These are phyloP conservation scores for Gracilariopsis chorda DNA, from an alignment of 23 red algal genomes.

Conservation along the genomic window DNA sequence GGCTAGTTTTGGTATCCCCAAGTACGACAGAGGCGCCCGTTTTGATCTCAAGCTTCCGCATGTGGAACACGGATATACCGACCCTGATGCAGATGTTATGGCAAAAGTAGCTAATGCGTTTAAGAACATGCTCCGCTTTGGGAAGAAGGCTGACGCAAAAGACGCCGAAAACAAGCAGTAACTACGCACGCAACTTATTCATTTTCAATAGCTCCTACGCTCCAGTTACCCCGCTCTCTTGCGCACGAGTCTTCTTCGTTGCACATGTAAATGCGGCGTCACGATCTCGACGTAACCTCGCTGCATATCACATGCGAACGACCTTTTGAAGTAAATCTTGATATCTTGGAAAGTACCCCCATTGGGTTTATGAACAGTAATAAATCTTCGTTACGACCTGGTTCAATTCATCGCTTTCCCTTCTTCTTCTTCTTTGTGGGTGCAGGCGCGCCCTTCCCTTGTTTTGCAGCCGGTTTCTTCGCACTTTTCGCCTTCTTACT, in stretches of 20 bases:
- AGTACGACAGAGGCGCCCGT: conserved; percentile 81
- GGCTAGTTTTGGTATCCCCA: conserved; percentile 85
- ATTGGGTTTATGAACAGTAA: neutral
- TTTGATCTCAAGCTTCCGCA: conserved; percentile 87
- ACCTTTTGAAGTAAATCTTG: too few relatives aligned
- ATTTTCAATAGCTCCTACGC: too few relatives aligned
- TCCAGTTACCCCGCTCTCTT: too few relatives aligned
- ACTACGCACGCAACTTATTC: too few relatives aligned
- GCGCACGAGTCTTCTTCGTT: too few relatives aligned
- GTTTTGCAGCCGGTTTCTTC: neutral
- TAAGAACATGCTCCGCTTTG: conserved; percentile 58
- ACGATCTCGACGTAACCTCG: too few relatives aligned
- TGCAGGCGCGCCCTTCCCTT: conserved; percentile 44
- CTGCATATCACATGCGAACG: too few relatives aligned
- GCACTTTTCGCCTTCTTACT: neutral
- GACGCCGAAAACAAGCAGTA: neutral
- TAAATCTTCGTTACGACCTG: neutral
- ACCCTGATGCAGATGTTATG: conserved; percentile 85
- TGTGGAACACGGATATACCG: conserved; percentile 75
- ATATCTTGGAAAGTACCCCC: too few relatives aligned
- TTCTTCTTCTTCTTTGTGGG: conserved; percentile 73
- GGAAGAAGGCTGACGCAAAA: conserved; percentile 26
- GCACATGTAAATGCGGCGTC: too few relatives aligned
- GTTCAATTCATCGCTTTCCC: conserved; percentile 34
- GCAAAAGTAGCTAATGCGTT: conserved; percentile 47